phyloP scores from a whole-genome alignment of 1,284 basidiomycete genomes.

The Pisolithus thermaeus region DNA sequence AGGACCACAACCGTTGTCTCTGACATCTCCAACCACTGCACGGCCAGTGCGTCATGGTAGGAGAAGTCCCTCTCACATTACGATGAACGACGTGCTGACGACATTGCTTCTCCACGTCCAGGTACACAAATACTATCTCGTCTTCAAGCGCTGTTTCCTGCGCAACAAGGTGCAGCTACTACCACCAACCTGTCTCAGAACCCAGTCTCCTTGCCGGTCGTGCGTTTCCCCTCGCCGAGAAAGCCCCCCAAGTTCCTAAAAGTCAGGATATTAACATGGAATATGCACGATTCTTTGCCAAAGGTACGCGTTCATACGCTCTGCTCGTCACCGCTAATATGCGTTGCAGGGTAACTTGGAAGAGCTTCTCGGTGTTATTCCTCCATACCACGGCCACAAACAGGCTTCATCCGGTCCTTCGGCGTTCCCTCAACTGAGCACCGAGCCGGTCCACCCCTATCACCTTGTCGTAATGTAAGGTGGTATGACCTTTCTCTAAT shows the following conservation, averaged over 20 bases:
- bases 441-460: slow-evolving; percentile 63
- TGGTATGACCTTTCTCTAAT: slow-evolving; percentile 4
- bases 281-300: slow-evolving; percentile 74
- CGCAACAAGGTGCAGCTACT: slow-evolving; percentile 16
- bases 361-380: slow-evolving; percentile 66
- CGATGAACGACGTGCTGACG: background rate
- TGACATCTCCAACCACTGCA: slow-evolving; percentile 14
- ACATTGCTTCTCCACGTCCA: slow-evolving; percentile 3
- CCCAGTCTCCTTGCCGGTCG: slow-evolving; percentile 15
- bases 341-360: slow-evolving; percentile 61
- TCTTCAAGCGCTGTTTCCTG: slow-evolving; percentile 39
- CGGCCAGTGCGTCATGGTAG: slow-evolving; percentile 22
- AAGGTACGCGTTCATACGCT: slow-evolving; percentile 40
- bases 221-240: slow-evolving; percentile 22
- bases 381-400: slow-evolving; percentile 38
- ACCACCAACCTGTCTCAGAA: slow-evolving; percentile 14
- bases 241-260: slow-evolving; percentile 40
- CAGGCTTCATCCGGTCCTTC: slow-evolving; percentile 19
- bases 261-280: slow-evolving; percentile 55
- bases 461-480: slow-evolving; percentile 74
- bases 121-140: slow-evolving; percentile 37
- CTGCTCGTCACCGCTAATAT: slow-evolving; percentile 3
- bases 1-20: slow-evolving; percentile 10
- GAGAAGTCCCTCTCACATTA: slow-evolving; percentile 6
- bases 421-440: slow-evolving; percentile 44